Conservation (phyloP, 805 yeast species). For the Metschnikowia peoriensis region DNA sequence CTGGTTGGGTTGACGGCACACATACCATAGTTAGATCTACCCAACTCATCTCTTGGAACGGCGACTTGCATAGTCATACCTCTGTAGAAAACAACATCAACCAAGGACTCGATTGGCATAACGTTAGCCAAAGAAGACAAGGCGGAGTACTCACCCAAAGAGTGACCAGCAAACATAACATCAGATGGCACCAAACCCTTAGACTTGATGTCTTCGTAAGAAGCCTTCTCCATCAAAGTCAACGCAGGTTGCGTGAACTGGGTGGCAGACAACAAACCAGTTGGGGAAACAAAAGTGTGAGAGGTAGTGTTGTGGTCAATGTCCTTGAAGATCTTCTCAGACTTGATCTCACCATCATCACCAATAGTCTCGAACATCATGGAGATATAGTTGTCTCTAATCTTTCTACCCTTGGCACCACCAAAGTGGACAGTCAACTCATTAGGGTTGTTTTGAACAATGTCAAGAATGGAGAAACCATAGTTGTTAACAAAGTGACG, state of each 20-base stretch:
- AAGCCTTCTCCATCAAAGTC: slow-evolving; percentile 98
- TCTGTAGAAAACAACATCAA: slow-evolving; percentile 97
- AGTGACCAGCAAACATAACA: slow-evolving; percentile 97
- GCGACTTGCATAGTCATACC: slow-evolving; percentile 99
- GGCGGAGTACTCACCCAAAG: slow-evolving; percentile 98
- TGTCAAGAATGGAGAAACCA: slow-evolving; percentile 95
- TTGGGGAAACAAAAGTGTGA: slow-evolving; percentile 85
- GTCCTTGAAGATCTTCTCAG: slow-evolving; percentile 94
- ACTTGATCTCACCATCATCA: slow-evolving; percentile 74
- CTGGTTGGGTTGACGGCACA: slow-evolving; percentile 97
- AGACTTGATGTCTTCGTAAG: slow-evolving; percentile 94
- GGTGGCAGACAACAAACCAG: slow-evolving; percentile 95
- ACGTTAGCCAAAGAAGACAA: slow-evolving; percentile 96
- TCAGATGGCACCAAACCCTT: slow-evolving; percentile 94
- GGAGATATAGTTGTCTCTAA: slow-evolving; percentile 89
- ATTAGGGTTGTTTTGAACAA: slow-evolving; percentile 93
- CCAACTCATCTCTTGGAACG: slow-evolving; percentile 92
- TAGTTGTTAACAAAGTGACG: slow-evolving; percentile 86
- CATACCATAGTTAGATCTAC: slow-evolving; percentile 99
- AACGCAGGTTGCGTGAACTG: slow-evolving; percentile 99
- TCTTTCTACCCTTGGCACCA: slow-evolving; percentile 94
- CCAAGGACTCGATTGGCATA: slow-evolving; percentile 96
- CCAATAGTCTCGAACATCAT: slow-evolving; percentile 97
- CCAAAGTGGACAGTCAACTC: slow-evolving; percentile 96
- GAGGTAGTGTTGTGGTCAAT: slow-evolving; percentile 80